Conservation (phyloP, 495 filamentous ascomycete species). For the Aspergillus nidulans region DNA sequence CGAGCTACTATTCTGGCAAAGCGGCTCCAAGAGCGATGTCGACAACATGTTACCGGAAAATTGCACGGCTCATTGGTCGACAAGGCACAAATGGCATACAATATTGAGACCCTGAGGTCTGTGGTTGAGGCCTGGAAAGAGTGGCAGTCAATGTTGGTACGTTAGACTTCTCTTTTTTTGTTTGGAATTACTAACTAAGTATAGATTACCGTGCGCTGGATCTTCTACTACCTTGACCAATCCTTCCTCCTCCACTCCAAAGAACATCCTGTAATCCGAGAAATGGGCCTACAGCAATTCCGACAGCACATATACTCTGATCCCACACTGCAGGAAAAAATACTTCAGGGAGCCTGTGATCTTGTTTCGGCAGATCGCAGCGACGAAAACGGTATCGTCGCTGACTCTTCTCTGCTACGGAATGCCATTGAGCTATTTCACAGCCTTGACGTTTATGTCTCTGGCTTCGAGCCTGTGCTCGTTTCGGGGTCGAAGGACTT, state of each 20-base stretch:
- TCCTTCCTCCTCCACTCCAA: conserved; percentile 73
- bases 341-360: conserved; percentile 69
- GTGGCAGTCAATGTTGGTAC: conserved; percentile 75
- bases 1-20: conserved; percentile 60
- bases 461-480: conserved; percentile 72
- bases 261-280: conserved; percentile 49
- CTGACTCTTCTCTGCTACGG: conserved; percentile 55
- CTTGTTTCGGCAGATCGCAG: conserved; percentile 70
- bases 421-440: conserved; percentile 77
- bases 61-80: conserved; percentile 51
- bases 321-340: conserved; percentile 42
- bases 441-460: conserved; percentile 71
- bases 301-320: conserved; percentile 54
- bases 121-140: conserved; percentile 68
- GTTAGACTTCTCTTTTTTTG: conserved; percentile 5
- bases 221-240: conserved; percentile 91
- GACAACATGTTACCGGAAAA: conserved; percentile 53
- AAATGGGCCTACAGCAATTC: conserved; percentile 57
- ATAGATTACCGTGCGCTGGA: conserved; percentile 69
- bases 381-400: conserved; percentile 29
- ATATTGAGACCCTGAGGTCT: conserved; percentile 58
- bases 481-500: conserved; percentile 61
- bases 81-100: conserved; percentile 44
- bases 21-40: conserved; percentile 58
- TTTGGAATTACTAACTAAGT: conserved; percentile 2